These are phyloP conservation scores for Claviceps sp. DNA, from an alignment of 2,329 filamentous ascomycete species.

Conservation along the genomic window DNA sequence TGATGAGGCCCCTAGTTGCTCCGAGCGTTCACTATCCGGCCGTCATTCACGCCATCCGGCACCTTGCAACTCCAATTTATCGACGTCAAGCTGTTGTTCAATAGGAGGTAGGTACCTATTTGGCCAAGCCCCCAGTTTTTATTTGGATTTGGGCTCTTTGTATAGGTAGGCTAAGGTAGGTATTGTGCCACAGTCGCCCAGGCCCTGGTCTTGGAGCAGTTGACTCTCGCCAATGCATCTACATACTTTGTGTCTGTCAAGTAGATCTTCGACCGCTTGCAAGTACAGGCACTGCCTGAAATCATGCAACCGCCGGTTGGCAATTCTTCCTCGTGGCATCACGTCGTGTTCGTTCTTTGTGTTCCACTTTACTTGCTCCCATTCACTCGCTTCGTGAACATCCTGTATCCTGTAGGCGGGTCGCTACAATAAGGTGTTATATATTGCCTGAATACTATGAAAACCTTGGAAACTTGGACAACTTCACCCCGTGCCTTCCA, in stretches of 20 bases:
- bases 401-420: slow-evolving; percentile 6
- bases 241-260: slow-evolving; percentile 2
- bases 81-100: slow-evolving; percentile 9
- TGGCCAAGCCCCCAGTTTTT: not conserved
- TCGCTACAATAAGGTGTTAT: not conserved
- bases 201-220: slow-evolving; percentile 6
- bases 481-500: slow-evolving; percentile 26
- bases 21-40: slow-evolving; percentile 24
- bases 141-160: slow-evolving; percentile 3
- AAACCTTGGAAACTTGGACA: not conserved
- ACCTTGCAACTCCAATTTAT: slow-evolving; percentile 12
- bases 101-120: not conserved
- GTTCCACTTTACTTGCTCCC: slow-evolving; percentile 2
- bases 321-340: slow-evolving; percentile 2
- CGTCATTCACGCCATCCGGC: slow-evolving; percentile 11
- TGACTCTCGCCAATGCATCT: slow-evolving; percentile 5
- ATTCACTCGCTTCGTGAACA: not conserved
- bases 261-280: not conserved
- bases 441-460: slow-evolving; percentile 23
- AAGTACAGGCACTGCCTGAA: slow-evolving; percentile 1
- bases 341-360: slow-evolving; percentile 6
- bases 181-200: slow-evolving; percentile 8
- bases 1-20: slow-evolving; percentile 17
- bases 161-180: not conserved
- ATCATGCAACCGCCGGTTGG: slow-evolving; percentile 9